Conservation (phyloP, 2,329 filamentous ascomycete genomes). For the Penicillium sp. region DNA sequence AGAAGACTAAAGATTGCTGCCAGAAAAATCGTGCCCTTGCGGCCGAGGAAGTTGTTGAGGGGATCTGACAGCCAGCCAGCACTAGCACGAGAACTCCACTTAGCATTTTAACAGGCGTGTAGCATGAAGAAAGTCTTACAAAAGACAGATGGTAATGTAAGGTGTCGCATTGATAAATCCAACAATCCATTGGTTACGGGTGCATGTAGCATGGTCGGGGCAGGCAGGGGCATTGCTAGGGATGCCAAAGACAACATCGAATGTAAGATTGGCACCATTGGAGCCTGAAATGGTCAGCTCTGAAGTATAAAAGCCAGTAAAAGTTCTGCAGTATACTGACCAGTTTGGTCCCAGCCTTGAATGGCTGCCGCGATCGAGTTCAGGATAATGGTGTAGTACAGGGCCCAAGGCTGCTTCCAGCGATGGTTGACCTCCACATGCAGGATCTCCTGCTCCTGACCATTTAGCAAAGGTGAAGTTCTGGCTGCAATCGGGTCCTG, state of each 20-base stretch:
- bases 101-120: neutral
- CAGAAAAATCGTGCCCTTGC: constrained; percentile 19
- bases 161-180: constrained; percentile 61
- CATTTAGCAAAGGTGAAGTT: constrained; percentile 58
- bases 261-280: constrained; percentile 24
- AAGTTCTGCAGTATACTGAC: constrained; percentile 13
- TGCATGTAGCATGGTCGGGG: constrained; percentile 22
- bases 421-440: constrained; percentile 46
- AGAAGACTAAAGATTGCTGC: constrained; percentile 19
- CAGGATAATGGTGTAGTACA: constrained; percentile 52
- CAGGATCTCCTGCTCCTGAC: constrained; percentile 46
- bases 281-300: constrained; percentile 11
- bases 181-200: constrained; percentile 55
- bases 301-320: neutral
- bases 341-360: constrained; percentile 52
- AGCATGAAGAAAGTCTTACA: constrained; percentile 37
- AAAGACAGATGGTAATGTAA: constrained; percentile 50
- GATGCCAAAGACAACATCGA: constrained; percentile 23
- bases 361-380: constrained; percentile 54
- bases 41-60: constrained; percentile 18
- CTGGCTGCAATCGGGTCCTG: constrained; percentile 63
- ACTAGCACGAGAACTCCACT: neutral
- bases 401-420: constrained; percentile 49
- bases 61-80: constrained; percentile 22
- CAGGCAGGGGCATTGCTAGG: constrained; percentile 17